Percentiles rank a stretch among this genome's conserved stretches.
phyloP scores from a whole-genome alignment of 1,284 basidiomycete species.

The Tetrapyrgos nigripes region DNA sequence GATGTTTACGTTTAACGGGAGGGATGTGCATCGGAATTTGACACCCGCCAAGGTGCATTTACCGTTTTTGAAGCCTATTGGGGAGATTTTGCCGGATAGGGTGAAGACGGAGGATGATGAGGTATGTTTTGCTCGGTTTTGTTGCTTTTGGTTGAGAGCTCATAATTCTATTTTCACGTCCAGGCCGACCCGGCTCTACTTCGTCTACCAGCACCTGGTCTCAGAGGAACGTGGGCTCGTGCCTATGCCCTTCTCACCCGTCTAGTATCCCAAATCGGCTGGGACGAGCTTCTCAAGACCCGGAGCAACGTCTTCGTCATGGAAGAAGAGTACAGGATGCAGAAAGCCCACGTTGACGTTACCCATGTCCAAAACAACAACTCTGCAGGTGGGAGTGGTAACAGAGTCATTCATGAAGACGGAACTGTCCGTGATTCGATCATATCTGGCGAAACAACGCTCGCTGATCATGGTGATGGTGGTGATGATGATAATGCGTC shows the following conservation, averaged over 20 bases:
- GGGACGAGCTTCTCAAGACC: slow-evolving; percentile 97
- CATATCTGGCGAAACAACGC: slow-evolving; percentile 30
- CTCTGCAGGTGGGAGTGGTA: slow-evolving; percentile 31
- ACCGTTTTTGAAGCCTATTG: slow-evolving; percentile 86
- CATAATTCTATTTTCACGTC: slow-evolving; percentile 29
- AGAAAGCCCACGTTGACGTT: slow-evolving; percentile 74
- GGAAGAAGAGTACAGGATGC: slow-evolving; percentile 98
- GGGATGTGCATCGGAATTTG: slow-evolving; percentile 91
- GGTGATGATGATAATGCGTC: slow-evolving; percentile 78
- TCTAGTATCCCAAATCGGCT: slow-evolving; percentile 93
- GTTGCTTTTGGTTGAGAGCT: background rate
- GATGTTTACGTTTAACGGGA: slow-evolving; percentile 99
- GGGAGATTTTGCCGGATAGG: slow-evolving; percentile 79
- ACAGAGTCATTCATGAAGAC: slow-evolving; percentile 61
- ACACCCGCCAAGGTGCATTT: slow-evolving; percentile 86
- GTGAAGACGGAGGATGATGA: slow-evolving; percentile 87
- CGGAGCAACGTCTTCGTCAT: slow-evolving; percentile 97
- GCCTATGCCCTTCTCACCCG: slow-evolving; percentile 92
- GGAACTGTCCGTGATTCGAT: slow-evolving; percentile 45
- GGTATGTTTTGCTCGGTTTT: slow-evolving; percentile 41
- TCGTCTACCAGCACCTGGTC: slow-evolving; percentile 91
- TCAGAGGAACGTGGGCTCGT: slow-evolving; percentile 95
- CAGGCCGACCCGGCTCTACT: slow-evolving; percentile 91
- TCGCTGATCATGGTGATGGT: slow-evolving; percentile 35
- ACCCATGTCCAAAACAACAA: slow-evolving; percentile 36